A percentile compares a stretch with the other conserved stretches of the same genome.
These are phyloP conservation scores for Wilcoxina mikolae DNA, from an alignment of 495 filamentous ascomycete species.

Conservation along the genomic window DNA sequence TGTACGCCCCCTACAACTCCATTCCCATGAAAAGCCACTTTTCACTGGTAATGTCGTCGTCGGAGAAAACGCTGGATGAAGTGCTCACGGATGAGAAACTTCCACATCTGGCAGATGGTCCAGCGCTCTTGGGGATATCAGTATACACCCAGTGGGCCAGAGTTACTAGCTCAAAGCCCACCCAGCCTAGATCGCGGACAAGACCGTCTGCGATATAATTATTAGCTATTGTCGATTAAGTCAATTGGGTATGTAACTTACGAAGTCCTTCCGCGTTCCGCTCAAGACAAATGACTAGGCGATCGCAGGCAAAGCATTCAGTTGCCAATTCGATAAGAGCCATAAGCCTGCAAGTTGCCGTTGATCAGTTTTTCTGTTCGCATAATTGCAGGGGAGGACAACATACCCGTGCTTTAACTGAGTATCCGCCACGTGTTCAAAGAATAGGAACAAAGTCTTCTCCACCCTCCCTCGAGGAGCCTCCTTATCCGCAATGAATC, in stretches of 20 bases:
- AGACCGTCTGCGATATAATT: conserved; percentile 36
- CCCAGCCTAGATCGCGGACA: conserved; percentile 75
- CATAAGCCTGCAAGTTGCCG: conserved; percentile 56
- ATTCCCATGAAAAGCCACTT: conserved; percentile 76
- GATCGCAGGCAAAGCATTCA: conserved; percentile 53
- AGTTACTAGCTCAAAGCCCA: conserved; percentile 70
- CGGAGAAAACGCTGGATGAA: conserved; percentile 19
- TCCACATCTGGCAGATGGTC: conserved; percentile 15
- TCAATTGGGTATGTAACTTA: conserved; percentile 10
- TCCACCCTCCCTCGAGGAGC: conserved; percentile 37
- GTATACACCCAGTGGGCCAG: conserved; percentile 52
- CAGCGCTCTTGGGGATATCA: conserved; percentile 3
- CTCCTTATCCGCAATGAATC: conserved; percentile 50
- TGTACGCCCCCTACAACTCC: conserved; percentile 43
- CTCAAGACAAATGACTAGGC: conserved; percentile 68
- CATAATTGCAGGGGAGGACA: conserved; percentile 2
- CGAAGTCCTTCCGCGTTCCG: conserved; percentile 40
- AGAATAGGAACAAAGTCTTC: conserved; percentile 75
- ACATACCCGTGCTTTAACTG: conserved; percentile 82
- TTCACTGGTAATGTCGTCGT: conserved; percentile 45
- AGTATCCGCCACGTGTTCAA: conserved; percentile 53
- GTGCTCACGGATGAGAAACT: conserved; percentile 27
- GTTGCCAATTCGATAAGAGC: conserved; percentile 78
- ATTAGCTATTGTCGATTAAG: conserved; percentile 15
- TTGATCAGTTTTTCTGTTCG: conserved; percentile 16